A percentile compares a stretch with the other conserved stretches of the same genome.
Evolutionary conservation across 805 yeast species (phyloP).

Genomic region (Myxozyma vanderwaltii): DNA sequence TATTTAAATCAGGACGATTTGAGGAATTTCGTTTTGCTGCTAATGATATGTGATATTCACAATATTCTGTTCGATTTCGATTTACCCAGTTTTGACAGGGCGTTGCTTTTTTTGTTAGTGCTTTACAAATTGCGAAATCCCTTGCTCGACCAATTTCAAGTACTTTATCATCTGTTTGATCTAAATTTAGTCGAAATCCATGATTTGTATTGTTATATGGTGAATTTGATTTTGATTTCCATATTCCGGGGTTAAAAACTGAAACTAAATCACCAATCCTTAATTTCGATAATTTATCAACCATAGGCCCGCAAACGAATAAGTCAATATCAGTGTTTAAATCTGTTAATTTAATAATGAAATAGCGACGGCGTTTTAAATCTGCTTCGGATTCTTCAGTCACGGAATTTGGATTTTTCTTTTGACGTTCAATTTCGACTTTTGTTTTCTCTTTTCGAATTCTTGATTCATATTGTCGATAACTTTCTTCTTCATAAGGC

Average conservation of each 20-base stretch:
- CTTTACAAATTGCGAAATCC: conserved; percentile 69
- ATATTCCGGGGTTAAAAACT: conserved; percentile 71
- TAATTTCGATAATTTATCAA: conserved; percentile 70
- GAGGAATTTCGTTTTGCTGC: conserved; percentile 55
- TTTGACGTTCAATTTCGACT: conserved; percentile 3
- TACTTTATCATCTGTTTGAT: conserved; percentile 53
- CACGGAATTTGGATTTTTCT: neutral
- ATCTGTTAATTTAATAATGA: conserved; percentile 67
- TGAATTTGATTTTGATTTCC: conserved; percentile 30
- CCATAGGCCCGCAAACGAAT: conserved; percentile 66
- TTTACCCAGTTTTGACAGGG: conserved; percentile 67
- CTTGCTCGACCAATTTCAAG: conserved; percentile 73
- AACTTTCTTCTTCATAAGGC: conserved; percentile 3
- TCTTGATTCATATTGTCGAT: neutral
- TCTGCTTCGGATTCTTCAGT: conserved; percentile 10
- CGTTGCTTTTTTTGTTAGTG: conserved; percentile 51
- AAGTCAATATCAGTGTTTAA: conserved; percentile 62
- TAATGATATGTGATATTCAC: conserved; percentile 72
- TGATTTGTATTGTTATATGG: conserved; percentile 42
- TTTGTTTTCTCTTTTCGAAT: neutral
- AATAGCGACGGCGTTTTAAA: conserved; percentile 42
- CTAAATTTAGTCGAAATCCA: conserved; percentile 58
- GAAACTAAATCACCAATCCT: conserved; percentile 74
- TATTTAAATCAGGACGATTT: conserved; percentile 74
- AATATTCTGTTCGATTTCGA: conserved; percentile 53